Percentiles rank a stretch among this genome's conserved stretches.
phyloP scores from a whole-genome alignment of 1,139 yeast species.

The Candida albicans region DNA sequence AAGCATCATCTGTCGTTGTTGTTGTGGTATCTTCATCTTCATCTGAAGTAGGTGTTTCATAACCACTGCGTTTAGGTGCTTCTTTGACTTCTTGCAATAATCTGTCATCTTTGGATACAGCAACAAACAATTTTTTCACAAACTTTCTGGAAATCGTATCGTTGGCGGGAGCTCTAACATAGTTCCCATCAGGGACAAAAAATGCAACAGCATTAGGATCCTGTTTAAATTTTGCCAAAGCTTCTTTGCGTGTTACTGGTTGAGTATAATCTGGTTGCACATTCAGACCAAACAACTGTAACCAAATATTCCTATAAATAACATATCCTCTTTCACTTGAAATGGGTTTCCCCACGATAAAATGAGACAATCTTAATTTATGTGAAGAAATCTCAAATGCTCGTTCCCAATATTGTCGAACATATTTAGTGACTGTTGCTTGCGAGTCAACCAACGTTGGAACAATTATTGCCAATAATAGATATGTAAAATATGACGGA shows the following conservation, averaged over 20 bases:
- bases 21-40: constrained; percentile 39
- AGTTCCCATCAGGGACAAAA: constrained; percentile 77
- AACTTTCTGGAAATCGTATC: constrained; percentile 71
- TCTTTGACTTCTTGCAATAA: constrained; percentile 3
- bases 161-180: constrained; percentile 81
- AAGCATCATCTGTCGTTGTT: constrained; percentile 50
- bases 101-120: constrained; percentile 79
- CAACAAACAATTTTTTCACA: constrained; percentile 67
- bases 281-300: constrained; percentile 36
- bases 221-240: constrained; percentile 42
- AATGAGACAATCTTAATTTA: constrained; percentile 71
- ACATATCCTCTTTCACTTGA: constrained; percentile 75
- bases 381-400: constrained; percentile 60
- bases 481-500: constrained; percentile 12
- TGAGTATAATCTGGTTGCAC: constrained; percentile 54
- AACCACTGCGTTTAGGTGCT: constrained; percentile 14
- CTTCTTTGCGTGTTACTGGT: constrained; percentile 56
- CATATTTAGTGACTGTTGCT: constrained; percentile 31
- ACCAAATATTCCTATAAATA: constrained; percentile 53
- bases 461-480: constrained; percentile 11
- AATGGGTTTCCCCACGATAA: constrained; percentile 67
- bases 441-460: constrained; percentile 14
- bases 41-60: constrained; percentile 24
- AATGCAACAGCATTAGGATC: constrained; percentile 44
- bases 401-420: constrained; percentile 58